Evolutionary conservation across 768 basidiomycete genomes (phyloP).

Genomic region (Xanthoconium purpureum): DNA sequence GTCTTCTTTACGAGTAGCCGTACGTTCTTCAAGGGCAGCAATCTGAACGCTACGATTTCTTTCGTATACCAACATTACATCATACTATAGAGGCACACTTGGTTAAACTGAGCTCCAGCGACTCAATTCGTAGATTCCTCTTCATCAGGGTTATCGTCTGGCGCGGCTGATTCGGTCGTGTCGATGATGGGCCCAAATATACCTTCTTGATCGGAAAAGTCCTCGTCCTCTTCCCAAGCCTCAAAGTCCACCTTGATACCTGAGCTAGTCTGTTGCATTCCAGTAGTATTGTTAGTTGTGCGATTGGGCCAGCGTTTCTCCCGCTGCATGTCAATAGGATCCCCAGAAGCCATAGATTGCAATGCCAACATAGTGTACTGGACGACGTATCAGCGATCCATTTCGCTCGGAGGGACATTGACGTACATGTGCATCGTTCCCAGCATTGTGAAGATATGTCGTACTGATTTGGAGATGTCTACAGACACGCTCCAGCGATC

Average conservation of each 20-base stretch:
- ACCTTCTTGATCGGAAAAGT: conserved; percentile 46
- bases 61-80: conserved; percentile 5
- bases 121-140: background rate
- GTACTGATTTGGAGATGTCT: conserved; percentile 57
- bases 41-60: conserved; percentile 2
- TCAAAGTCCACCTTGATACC: conserved; percentile 56
- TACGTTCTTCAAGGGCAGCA: background rate
- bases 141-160: conserved; percentile 2
- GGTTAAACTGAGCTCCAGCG: background rate
- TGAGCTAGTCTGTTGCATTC: conserved; percentile 22
- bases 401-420: background rate
- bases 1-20: background rate
- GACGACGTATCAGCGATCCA: background rate
- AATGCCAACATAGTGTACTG: conserved; percentile 72
- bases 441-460: conserved; percentile 72
- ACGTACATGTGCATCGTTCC: conserved; percentile 80
- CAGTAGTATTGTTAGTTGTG: conserved; percentile 28
- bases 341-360: conserved; percentile 70
- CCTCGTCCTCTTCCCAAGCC: conserved; percentile 54
- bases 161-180: conserved; percentile 3
- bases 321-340: conserved; percentile 70
- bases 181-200: conserved; percentile 26
- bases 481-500: conserved; percentile 60
- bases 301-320: conserved; percentile 77
- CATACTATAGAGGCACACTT: conserved; percentile 6